phyloP scores from a whole-genome alignment of 2,329 filamentous ascomycete genomes.

The Fusarium tjaetaba region DNA sequence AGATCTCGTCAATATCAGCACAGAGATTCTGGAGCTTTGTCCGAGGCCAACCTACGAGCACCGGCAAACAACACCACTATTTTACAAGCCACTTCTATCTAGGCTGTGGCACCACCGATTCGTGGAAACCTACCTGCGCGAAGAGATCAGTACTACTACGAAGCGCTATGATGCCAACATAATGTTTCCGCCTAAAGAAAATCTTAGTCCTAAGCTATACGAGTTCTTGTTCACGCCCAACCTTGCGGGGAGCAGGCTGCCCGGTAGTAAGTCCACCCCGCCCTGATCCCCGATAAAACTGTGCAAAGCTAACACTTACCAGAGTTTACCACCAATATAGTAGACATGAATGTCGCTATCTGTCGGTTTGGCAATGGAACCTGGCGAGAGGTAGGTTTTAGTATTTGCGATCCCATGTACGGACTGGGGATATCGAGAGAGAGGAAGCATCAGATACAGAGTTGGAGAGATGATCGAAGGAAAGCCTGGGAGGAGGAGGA shows the following conservation, averaged over 20 bases:
- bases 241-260: neutral
- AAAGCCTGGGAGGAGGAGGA: neutral
- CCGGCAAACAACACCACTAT: too few relatives aligned
- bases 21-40: neutral
- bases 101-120: neutral
- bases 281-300: fast-evolving
- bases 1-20: neutral
- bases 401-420: neutral
- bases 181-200: fast-evolving
- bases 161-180: fast-evolving
- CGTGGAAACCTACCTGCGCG: neutral
- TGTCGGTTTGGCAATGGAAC: fast-evolving
- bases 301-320: fast-evolving
- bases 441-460: neutral
- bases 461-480: neutral
- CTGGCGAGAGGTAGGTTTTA: fast-evolving
- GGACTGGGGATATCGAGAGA: fast-evolving
- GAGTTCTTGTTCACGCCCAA: neutral
- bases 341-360: neutral
- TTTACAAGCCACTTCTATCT: neutral
- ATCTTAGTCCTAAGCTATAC: neutral
- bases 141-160: neutral
- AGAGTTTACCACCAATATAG: fast-evolving
- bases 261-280: neutral
- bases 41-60: neutral